Evolutionary conservation across 768 basidiomycete genomes (phyloP).

Genomic region (Podaxis sp.): DNA sequence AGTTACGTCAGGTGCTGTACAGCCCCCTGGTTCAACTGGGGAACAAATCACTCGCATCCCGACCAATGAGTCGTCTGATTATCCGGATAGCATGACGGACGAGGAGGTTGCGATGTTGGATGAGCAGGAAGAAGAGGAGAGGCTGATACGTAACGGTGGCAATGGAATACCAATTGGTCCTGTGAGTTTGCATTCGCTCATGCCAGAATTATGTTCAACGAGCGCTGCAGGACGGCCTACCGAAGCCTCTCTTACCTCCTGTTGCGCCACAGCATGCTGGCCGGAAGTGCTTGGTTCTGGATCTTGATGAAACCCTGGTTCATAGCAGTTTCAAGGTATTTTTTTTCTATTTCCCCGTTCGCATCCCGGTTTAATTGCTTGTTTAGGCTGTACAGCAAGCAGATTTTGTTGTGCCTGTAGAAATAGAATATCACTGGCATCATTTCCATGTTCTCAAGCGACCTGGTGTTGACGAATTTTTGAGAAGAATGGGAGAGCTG

Average conservation of each 20-base stretch:
- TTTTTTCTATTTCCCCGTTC: constrained; percentile 10
- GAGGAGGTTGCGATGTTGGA: constrained; percentile 58
- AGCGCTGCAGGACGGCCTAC: constrained; percentile 69
- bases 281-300: constrained; percentile 93
- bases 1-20: constrained; percentile 87
- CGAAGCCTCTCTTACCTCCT: constrained; percentile 84
- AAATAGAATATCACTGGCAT: constrained; percentile 98
- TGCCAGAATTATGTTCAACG: neutral
- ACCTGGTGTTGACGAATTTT: constrained; percentile 94
- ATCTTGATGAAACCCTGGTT: constrained; percentile 95
- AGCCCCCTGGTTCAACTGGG: constrained; percentile 86
- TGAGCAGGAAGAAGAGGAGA: constrained; percentile 86
- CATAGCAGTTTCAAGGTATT: constrained; percentile 96
- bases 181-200: constrained; percentile 45
- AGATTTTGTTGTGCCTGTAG: constrained; percentile 97
- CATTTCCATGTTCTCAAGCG: constrained; percentile 99
- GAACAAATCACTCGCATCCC: constrained; percentile 40
- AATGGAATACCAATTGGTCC: constrained; percentile 93
- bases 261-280: constrained; percentile 81
- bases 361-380: constrained; percentile 8
- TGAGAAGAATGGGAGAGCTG: constrained; percentile 96
- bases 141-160: constrained; percentile 86
- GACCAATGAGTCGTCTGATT: constrained; percentile 40
- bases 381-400: constrained; percentile 84
- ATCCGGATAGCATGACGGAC: constrained; percentile 65